Percentiles rank a stretch among this genome's conserved stretches.
Conservation (phyloP, 176 grass and related monocot genomes). For the barley (Hordeum vulgare) region MorexV3_pseudomolecules_assembly NC_058522.1:14922581-14923080, state of each 20-base stretch:
- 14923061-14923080: too few relatives aligned
- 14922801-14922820: conserved; percentile 91
- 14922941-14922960: conserved; percentile 99
- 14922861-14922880: conserved; percentile 98
- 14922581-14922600: conserved; percentile 67
- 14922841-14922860: conserved; percentile 95
- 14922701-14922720: neutral
- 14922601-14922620: neutral
- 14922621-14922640: neutral
- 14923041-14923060: too few relatives aligned
- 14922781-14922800: conserved; percentile 55
- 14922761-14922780: conserved; percentile 21
- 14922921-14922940: conserved; percentile 91
- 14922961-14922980: conserved; percentile 98
- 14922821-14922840: conserved; percentile 98
- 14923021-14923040: conserved; percentile 91
- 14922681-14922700: neutral
- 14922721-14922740: neutral
- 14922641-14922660: conserved; percentile 1
- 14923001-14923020: conserved; percentile 98
- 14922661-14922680: neutral
- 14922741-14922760: neutral
- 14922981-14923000: conserved; percentile 98
- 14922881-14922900: conserved; percentile 93
- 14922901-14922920: conserved; percentile 87